Evolutionary conservation across 148 eudicot genomes (phyloP).

Genomic region (Camellia japonica): DNA sequence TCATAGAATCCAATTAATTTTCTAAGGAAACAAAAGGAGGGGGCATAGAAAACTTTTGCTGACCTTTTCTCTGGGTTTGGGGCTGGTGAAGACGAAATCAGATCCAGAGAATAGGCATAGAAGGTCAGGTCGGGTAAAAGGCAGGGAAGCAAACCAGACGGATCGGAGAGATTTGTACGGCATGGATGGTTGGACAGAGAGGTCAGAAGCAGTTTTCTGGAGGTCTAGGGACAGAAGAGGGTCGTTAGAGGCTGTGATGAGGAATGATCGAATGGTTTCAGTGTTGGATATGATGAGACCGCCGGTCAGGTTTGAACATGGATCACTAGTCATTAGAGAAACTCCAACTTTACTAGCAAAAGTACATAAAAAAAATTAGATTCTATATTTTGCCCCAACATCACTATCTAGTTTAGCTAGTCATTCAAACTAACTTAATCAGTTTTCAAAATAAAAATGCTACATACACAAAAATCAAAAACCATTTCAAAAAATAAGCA

Average conservation of each 20-base stretch:
- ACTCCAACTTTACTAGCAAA: no score
- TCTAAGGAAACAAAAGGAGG: not conserved
- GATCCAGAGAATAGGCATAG: conserved; percentile 50
- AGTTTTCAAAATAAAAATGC: no score
- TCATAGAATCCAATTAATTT: not conserved
- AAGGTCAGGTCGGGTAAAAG: conserved; percentile 44
- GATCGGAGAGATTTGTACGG: conserved; percentile 60
- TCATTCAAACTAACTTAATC: no score
- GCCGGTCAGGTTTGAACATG: conserved; percentile 21
- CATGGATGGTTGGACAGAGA: conserved; percentile 42
- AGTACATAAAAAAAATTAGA: no score
- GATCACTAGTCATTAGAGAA: conserved; percentile 11
- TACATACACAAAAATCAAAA: no score
- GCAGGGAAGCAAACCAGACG: conserved; percentile 58
- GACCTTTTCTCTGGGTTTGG: conserved; percentile 83
- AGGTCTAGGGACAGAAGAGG: conserved; percentile 37
- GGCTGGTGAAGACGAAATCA: conserved; percentile 53
- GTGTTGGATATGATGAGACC: conserved; percentile 58
- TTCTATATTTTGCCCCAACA: no score
- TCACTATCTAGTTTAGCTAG: no score
- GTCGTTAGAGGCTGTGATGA: conserved; percentile 29
- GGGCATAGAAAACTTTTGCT: not conserved
- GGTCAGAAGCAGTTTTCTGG: conserved; percentile 41
- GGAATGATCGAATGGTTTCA: conserved; percentile 41
- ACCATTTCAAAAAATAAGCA: no score